Base-by-base conservation (phyloP, 192 early-diverging fungal genomes). In the Coemansia reversa region DNA sequence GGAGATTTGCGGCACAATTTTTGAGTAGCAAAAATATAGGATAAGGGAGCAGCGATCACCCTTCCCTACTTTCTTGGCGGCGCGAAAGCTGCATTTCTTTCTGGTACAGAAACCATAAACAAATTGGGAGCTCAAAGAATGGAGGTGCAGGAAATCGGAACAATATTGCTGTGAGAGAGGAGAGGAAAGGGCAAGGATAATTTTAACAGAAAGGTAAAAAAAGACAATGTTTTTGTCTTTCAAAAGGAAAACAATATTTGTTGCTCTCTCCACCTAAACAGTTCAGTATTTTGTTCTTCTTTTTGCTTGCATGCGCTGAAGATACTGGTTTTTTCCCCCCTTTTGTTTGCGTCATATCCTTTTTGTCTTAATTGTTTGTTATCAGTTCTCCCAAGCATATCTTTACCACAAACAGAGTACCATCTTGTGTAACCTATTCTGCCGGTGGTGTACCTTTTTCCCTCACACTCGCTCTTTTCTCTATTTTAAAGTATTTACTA, bases 261-360 rank as follows among this genome's bases (percentile, higher is more conserved):
- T 1, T 35, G n/a, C 27, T 27, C 27, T 27, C 27, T 27, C 27
- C 27, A 27, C 27, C 27, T 27, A 27, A 27, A 27, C 3, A 27
- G 1, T 27, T 27, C 27, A 27, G 27, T 27, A 27, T 16, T 16
- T 16, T 39, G 3, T 4, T 39, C 12, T 11, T 16, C 14, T 29
- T 53, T 53, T 53, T 53, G 20, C 28, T n/a, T 45, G 24, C 2
- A 53, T 53, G 52, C 2, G n/a, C 20, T 53, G 19, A 53, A 53
- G 28, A 53, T 12, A 45, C 8, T 8, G 19, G 8, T 47, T 54
- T 60, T 51, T 67, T 23, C 48, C 42, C 11, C 8, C 23, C 24
- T 62, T 68, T 35, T 33, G 53, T 35, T 47, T 63, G 50, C 62
- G 20, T 62, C 53, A 62, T 62, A 33, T 50, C 8, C 19, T 48